These are phyloP conservation scores for Termitomyces titanicus DNA, from an alignment of 768 basidiomycete genomes.

Conservation along the genomic window DNA sequence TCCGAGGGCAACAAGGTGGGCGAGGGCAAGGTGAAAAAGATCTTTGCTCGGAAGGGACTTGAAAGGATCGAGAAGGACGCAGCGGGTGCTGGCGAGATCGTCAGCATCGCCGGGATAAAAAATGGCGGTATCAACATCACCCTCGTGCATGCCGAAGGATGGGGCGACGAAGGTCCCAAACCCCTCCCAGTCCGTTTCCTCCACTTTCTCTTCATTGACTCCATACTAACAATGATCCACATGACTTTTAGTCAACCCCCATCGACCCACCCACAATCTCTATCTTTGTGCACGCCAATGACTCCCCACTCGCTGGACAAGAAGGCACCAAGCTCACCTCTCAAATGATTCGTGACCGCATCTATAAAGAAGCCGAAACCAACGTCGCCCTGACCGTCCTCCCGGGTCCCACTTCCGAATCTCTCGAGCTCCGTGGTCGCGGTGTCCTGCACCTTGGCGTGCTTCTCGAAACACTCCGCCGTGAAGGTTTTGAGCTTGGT, in stretches of 20 bases:
- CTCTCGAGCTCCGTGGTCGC: constrained; percentile 44
- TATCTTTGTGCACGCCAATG: constrained; percentile 43
- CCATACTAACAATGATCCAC: neutral
- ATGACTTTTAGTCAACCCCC: constrained; percentile 30
- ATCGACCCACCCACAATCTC: constrained; percentile 52
- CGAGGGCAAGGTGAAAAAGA: constrained; percentile 47
- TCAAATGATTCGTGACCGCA: constrained; percentile 44
- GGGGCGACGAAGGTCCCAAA: constrained; percentile 36
- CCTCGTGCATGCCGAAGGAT: constrained; percentile 40
- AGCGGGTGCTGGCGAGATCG: constrained; percentile 48
- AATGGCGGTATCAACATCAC: constrained; percentile 45
- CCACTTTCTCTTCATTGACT: no score
- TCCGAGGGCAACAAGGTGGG: constrained; percentile 41
- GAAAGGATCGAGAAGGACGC: constrained; percentile 39
- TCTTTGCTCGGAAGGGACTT: constrained; percentile 34
- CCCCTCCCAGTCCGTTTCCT: constrained; percentile 32
- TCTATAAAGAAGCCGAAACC: constrained; percentile 48
- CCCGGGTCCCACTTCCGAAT: constrained; percentile 46
- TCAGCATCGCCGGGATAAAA: constrained; percentile 46
- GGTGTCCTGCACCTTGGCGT: constrained; percentile 51
- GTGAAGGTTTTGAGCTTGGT: constrained; percentile 46
- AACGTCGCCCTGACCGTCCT: constrained; percentile 48
- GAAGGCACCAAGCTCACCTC: constrained; percentile 48
- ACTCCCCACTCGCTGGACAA: constrained; percentile 41
- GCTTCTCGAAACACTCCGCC: constrained; percentile 43